phyloP scores from a whole-genome alignment of 148 eudicot species.

The Rhododendron williamsianum region DNA sequence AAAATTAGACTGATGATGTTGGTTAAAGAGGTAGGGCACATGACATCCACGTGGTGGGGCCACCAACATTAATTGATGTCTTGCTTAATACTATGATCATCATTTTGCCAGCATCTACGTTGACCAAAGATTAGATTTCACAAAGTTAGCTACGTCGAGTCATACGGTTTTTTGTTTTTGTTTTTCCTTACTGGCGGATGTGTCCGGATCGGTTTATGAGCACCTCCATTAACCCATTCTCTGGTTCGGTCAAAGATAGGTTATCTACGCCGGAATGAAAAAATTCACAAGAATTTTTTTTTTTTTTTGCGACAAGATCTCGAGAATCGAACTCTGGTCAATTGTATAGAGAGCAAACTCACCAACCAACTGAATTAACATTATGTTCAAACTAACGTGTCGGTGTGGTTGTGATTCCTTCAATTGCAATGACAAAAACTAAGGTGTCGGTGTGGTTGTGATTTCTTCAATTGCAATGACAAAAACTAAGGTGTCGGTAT shows the following conservation, averaged over 20 bases:
- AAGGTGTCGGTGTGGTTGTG: no score
- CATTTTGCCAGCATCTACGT: neutral
- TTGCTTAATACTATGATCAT: neutral
- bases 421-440: neutral
- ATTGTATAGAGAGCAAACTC: no score
- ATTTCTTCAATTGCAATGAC: neutral
- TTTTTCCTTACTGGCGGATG: no score
- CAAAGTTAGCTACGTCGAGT: neutral
- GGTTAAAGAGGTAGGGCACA: neutral
- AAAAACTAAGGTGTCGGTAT: neutral
- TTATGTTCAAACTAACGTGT: neutral
- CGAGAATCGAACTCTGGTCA: no score
- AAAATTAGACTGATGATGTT: neutral
- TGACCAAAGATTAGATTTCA: neutral
- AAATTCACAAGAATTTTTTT: no score
- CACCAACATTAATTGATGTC: neutral
- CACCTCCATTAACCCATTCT: no score
- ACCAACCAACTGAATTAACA: no score
- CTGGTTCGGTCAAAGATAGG: no score
- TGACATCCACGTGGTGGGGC: neutral
- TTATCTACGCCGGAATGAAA: fast-evolving
- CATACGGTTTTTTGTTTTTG: neutral
- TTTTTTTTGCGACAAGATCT: no score
- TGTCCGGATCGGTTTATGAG: no score
- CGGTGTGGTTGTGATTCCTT: neutral